Conservation (phyloP, 1,284 basidiomycete genomes). For the Cystobasidium pallidum region DNA sequence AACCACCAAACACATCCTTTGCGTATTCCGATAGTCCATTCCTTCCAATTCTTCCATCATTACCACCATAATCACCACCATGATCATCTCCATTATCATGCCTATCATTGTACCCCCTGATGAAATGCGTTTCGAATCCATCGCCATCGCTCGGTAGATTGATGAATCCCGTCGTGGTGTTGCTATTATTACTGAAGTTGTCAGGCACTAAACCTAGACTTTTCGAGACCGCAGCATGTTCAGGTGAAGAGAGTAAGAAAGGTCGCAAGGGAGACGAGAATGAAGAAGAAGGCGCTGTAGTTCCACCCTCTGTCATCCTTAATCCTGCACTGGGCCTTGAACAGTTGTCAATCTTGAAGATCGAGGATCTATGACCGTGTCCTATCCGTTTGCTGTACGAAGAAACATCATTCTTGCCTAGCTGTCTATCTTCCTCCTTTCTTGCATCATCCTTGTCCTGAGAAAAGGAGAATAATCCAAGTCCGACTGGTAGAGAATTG, state of each 20-base stretch:
- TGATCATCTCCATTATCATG: not conserved
- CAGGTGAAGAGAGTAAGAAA: conserved; percentile 32
- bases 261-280: conserved; percentile 18
- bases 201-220: conserved; percentile 39
- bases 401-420: not conserved
- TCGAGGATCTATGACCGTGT: conserved; percentile 13
- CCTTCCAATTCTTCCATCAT: not conserved
- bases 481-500: not conserved
- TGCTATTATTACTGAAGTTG: conserved; percentile 7
- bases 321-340: conserved; percentile 32
- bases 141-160: conserved; percentile 17
- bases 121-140: conserved; percentile 35
- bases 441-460: not conserved
- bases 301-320: conserved; percentile 4
- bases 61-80: not conserved
- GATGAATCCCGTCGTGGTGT: not conserved
- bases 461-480: not conserved
- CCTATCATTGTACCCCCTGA: conserved; percentile 8
- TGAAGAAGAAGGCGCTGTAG: not conserved
- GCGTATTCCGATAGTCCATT: conserved; percentile 35
- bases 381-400: not conserved
- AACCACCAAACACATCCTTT: conserved; percentile 30
- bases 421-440: too few species aligned
- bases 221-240: conserved; percentile 39
- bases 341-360: conserved; percentile 42